Evolutionary conservation across 495 filamentous ascomycete species (phyloP).

Genomic region (Hypoxylon lenormandii): DNA sequence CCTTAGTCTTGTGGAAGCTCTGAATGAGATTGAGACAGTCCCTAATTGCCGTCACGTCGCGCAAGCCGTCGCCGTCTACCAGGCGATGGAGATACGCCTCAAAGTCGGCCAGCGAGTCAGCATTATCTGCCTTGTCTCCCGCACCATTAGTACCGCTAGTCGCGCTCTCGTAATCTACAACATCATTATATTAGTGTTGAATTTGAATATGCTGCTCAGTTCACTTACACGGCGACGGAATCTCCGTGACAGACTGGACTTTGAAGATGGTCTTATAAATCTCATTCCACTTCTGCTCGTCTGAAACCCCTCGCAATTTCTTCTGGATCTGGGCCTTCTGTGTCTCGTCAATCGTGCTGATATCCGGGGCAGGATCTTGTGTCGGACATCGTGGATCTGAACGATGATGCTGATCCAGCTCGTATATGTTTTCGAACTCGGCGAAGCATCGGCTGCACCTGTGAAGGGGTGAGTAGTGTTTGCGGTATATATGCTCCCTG

Average conservation of each 20-base stretch:
- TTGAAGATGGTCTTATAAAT: slow-evolving; percentile 40
- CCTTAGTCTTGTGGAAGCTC: not conserved
- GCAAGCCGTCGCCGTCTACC: not conserved
- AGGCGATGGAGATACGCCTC: slow-evolving; percentile 14
- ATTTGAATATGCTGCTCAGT: not conserved
- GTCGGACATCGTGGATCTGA: slow-evolving; percentile 26
- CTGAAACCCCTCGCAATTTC: slow-evolving; percentile 29
- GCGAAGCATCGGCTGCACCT: slow-evolving; percentile 32
- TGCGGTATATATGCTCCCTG: slow-evolving; percentile 45
- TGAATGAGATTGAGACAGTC: slow-evolving; percentile 11
- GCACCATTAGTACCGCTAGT: not conserved
- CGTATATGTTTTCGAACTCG: slow-evolving; percentile 18
- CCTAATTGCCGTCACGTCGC: not conserved
- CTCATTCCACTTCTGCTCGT: slow-evolving; percentile 35
- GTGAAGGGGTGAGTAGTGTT: slow-evolving; percentile 8
- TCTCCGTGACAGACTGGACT: slow-evolving; percentile 15
- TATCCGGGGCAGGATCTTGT: slow-evolving; percentile 5
- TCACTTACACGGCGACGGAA: slow-evolving; percentile 39
- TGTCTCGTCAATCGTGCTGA: slow-evolving; percentile 26
- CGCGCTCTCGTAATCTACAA: slow-evolving; percentile 9
- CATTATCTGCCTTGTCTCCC: not conserved
- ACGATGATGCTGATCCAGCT: slow-evolving; percentile 26
- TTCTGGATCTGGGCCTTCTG: slow-evolving; percentile 34
- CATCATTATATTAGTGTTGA: not conserved
- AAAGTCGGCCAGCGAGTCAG: slow-evolving; percentile 8